Evolutionary conservation across 2,329 filamentous ascomycete genomes (phyloP).

Genomic region (Dendryphion nanum): DNA sequence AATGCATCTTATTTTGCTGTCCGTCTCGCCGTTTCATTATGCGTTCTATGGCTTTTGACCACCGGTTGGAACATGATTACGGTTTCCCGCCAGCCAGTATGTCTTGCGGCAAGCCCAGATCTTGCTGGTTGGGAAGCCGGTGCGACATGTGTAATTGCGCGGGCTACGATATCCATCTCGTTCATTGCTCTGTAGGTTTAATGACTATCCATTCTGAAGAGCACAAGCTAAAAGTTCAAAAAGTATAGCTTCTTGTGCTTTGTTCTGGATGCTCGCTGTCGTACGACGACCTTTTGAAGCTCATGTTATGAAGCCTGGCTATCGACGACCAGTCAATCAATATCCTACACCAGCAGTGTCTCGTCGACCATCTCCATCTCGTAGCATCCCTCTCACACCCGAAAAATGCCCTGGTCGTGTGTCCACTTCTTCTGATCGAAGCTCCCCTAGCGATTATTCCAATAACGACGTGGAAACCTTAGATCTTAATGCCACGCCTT

Average conservation of each 20-base stretch:
- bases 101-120: constrained; percentile 19
- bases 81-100: constrained; percentile 36
- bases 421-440: constrained; percentile 18
- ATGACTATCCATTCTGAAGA: no score
- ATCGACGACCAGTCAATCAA: constrained; percentile 9
- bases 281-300: constrained; percentile 39
- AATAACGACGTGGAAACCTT: constrained; percentile 27
- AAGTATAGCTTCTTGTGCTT: constrained; percentile 29
- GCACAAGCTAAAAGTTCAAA: constrained; percentile 4
- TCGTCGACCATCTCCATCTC: constrained; percentile 14
- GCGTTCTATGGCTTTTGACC: constrained; percentile 38
- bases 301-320: constrained; percentile 28
- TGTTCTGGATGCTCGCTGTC: constrained; percentile 34
- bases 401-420: no score
- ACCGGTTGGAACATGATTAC: constrained; percentile 41
- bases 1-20: constrained; percentile 34
- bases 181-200: constrained; percentile 32
- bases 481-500: constrained; percentile 16
- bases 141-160: constrained; percentile 27
- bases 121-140: constrained; percentile 34
- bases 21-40: constrained; percentile 30
- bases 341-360: constrained; percentile 17
- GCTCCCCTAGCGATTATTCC: constrained; percentile 15
- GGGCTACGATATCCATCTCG: constrained; percentile 30
- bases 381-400: constrained; percentile 6